Evolutionary conservation across 1,284 basidiomycete species (phyloP).

Genomic region (Marasmius sp.): DNA sequence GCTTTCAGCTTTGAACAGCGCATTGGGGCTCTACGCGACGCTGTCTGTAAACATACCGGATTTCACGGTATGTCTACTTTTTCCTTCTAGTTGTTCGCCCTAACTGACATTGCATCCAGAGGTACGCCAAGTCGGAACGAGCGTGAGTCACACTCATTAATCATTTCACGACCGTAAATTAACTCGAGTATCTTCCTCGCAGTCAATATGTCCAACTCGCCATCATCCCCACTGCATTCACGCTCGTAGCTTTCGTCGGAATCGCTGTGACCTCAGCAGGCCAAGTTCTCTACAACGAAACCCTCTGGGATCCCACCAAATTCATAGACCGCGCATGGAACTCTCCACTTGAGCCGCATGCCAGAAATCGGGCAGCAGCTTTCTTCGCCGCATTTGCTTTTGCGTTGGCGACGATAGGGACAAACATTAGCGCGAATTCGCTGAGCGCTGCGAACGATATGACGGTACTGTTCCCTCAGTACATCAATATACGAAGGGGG

Average conservation of each 20-base stretch:
- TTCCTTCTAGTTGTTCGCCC: background rate
- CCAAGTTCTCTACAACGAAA: conserved; percentile 57
- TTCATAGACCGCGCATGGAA: conserved; percentile 49
- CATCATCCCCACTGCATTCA: conserved; percentile 72
- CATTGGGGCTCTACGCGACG: conserved; percentile 65
- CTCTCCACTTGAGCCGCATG: background rate
- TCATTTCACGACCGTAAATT: conserved; percentile 4
- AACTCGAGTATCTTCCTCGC: background rate
- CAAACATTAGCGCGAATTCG: conserved; percentile 77
- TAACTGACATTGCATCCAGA: conserved; percentile 27
- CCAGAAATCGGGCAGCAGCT: conserved; percentile 73
- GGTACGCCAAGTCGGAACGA: conserved; percentile 61
- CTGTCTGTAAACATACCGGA: conserved; percentile 76
- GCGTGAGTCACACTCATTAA: conserved; percentile 37
- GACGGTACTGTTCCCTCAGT: conserved; percentile 64
- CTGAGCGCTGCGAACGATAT: conserved; percentile 79
- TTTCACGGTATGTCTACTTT: conserved; percentile 49
- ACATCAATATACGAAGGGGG: conserved; percentile 75
- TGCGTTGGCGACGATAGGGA: conserved; percentile 37
- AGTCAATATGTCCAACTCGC: conserved; percentile 70
- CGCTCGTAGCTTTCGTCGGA: conserved; percentile 50
- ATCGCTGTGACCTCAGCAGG: conserved; percentile 72
- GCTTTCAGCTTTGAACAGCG: conserved; percentile 69
- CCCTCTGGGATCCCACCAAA: conserved; percentile 48
- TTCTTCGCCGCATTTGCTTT: conserved; percentile 77